phyloP scores from a whole-genome alignment of 2,329 filamentous ascomycete genomes.

The Sporothrix phasma region DNA sequence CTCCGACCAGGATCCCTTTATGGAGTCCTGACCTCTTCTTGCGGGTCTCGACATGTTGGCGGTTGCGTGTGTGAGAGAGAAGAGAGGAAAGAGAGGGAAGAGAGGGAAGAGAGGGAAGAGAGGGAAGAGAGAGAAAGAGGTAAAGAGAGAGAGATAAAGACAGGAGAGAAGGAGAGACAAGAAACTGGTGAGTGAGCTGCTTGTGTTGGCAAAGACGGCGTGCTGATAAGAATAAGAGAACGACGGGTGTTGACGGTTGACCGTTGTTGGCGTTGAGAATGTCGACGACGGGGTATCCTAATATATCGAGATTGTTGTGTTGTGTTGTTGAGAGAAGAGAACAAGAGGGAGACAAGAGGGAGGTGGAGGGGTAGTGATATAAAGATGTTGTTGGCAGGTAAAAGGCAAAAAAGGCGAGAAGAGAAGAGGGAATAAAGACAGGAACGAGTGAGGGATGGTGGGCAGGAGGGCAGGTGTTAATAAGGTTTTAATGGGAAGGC shows the following conservation, averaged over 20 bases:
- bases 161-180: no score
- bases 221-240: no score
- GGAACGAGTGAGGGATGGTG: neutral
- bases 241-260: no score
- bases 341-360: neutral
- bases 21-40: neutral
- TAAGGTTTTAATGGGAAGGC: slow-evolving; percentile 11
- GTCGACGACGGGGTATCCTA: no score
- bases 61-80: neutral
- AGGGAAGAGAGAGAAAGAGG: neutral
- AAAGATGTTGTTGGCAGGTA: neutral
- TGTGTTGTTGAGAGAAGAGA: no score
- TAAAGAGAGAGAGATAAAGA: neutral
- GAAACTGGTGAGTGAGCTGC: no score
- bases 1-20: slow-evolving; percentile 59
- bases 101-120: no score
- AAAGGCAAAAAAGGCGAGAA: neutral
- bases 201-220: no score
- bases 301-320: no score
- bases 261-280: no score
- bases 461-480: slow-evolving; percentile 4
- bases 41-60: neutral
- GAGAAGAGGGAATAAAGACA: neutral
- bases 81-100: neutral
- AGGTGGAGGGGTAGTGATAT: neutral